A percentile compares a stretch with the other conserved stretches of the same genome.
phyloP scores from a whole-genome alignment of 1,139 yeast genomes.

The Geotrichum citri-aurantii region DNA sequence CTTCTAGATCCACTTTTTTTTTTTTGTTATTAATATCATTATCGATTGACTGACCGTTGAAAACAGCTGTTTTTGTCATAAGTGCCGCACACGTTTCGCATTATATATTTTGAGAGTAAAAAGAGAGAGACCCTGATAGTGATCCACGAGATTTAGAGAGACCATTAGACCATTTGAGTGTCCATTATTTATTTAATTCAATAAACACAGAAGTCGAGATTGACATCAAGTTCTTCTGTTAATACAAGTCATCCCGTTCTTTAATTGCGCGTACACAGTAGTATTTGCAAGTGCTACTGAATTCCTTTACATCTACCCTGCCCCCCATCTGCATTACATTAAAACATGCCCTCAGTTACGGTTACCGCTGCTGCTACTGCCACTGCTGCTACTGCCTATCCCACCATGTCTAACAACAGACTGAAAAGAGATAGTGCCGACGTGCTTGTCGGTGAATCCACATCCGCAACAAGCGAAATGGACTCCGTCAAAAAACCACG shows the following conservation, averaged over 20 bases:
- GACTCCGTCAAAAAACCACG: conserved; percentile 5
- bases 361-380: conserved; percentile 5
- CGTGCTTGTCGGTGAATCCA: conserved; percentile 5
- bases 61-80: not conserved
- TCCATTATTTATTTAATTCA: not conserved
- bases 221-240: not conserved
- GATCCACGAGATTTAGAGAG: not conserved
- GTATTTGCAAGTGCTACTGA: conserved; percentile 17
- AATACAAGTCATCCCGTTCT: not conserved
- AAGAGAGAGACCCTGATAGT: not conserved
- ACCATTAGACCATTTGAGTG: not conserved
- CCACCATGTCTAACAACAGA: conserved; percentile 4
- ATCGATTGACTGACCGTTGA: not conserved
- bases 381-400: conserved; percentile 4
- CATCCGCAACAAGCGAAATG: not conserved
- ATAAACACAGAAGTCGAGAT: not conserved
- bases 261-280: conserved; percentile 13
- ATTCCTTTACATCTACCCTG: not conserved
- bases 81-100: not conserved
- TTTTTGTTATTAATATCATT: not conserved
- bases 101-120: not conserved
- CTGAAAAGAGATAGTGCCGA: conserved; percentile 9
- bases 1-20: not conserved
- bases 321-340: not conserved
- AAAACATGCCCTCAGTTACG: conserved; percentile 9